Conservation (phyloP, 139 green algal genomes). For the Chlamydomonas incerta region DNA sequence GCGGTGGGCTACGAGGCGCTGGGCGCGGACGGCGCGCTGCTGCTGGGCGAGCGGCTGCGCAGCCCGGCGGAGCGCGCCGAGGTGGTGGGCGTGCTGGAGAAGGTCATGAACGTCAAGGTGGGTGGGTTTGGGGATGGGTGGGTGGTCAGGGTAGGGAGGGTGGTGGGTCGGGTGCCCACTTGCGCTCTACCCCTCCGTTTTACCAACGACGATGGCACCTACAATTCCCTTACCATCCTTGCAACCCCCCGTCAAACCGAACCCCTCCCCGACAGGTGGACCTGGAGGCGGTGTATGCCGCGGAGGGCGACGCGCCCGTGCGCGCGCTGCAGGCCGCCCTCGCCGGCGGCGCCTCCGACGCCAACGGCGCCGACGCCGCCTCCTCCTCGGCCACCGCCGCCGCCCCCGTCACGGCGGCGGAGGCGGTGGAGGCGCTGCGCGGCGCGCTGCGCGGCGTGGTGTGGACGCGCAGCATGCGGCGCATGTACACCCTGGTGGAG, state of each 20-base stretch:
- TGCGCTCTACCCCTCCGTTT: no score
- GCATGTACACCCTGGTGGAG: conserved; percentile 90
- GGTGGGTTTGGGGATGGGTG: no score
- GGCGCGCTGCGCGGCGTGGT: conserved; percentile 79
- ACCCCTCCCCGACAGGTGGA: conserved; percentile 70
- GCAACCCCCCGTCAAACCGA: no score
- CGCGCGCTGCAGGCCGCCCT: conserved; percentile 61
- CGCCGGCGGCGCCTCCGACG: conserved; percentile 4
- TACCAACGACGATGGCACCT: no score
- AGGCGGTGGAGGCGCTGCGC: conserved; percentile 39
- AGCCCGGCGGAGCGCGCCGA: conserved; percentile 75
- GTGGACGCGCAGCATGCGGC: conserved; percentile 93
- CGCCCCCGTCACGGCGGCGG: background rate
- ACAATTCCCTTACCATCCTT: no score
- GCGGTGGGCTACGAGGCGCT: conserved; percentile 91
- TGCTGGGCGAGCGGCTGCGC: conserved; percentile 94
- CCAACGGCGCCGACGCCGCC: no score
- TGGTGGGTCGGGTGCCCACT: no score
- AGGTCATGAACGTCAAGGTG: conserved; percentile 75
- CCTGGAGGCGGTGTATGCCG: conserved; percentile 74
- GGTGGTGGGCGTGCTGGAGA: conserved; percentile 82
- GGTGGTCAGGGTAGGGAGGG: no score
- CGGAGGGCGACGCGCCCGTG: conserved; percentile 70
- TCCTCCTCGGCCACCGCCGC: background rate
- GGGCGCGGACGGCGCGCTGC: conserved; percentile 87